A percentile compares a stretch with the other conserved stretches of the same genome.
Evolutionary conservation across 2,329 filamentous ascomycete genomes (phyloP).

Genomic region (Cladosporium halotolerans): DNA sequence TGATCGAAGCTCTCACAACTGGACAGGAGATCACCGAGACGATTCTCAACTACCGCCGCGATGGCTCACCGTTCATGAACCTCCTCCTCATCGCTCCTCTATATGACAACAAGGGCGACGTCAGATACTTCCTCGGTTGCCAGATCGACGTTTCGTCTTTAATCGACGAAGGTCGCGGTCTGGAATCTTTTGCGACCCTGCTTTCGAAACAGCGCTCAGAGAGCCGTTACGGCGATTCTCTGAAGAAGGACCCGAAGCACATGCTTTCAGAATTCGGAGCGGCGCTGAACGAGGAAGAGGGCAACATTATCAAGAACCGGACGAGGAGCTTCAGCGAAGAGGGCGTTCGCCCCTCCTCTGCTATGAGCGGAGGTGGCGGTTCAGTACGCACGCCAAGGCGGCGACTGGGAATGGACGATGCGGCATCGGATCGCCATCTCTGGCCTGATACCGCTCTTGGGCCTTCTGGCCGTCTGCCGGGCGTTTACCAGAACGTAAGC

Average conservation of each 20-base stretch:
- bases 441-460: slow-evolving; percentile 29
- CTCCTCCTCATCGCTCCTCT: slow-evolving; percentile 36
- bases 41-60: slow-evolving; percentile 38
- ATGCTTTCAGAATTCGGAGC: slow-evolving; percentile 26
- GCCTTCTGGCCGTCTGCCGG: slow-evolving; percentile 30
- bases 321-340: slow-evolving; percentile 15
- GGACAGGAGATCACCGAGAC: slow-evolving; percentile 40
- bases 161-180: slow-evolving; percentile 31
- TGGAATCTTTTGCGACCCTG: slow-evolving; percentile 32
- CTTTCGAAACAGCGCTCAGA: slow-evolving; percentile 27
- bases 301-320: slow-evolving; percentile 25
- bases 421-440: slow-evolving; percentile 19
- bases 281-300: slow-evolving; percentile 28
- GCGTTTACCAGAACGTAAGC: slow-evolving; percentile 33
- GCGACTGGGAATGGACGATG: slow-evolving; percentile 29
- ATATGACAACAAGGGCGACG: slow-evolving; percentile 36
- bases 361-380: neutral
- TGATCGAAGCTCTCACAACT: slow-evolving; percentile 31
- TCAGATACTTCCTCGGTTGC: slow-evolving; percentile 36
- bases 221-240: slow-evolving; percentile 20
- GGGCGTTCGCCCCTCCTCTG: slow-evolving; percentile 1
- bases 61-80: slow-evolving; percentile 38
- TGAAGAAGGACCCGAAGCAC: slow-evolving; percentile 20
- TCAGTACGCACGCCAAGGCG: slow-evolving; percentile 15
- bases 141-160: slow-evolving; percentile 36